Conservation (phyloP, 192 early-diverging fungal genomes). For the Podila clonocystis region DNA sequence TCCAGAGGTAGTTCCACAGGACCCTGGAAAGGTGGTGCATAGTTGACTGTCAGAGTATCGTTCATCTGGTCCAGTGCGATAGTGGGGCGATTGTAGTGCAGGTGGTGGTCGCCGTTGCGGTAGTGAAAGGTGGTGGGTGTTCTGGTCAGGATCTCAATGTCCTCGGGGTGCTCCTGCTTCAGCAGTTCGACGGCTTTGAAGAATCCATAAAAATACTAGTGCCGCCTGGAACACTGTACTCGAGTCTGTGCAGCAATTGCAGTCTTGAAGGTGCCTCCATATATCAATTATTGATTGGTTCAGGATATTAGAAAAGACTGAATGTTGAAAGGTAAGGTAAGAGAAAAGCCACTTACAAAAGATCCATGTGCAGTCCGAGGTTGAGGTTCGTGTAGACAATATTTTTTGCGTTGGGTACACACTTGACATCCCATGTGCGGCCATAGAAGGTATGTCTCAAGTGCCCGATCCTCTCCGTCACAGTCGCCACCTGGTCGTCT, state of each 20-base stretch:
- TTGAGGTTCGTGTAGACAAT: constrained; percentile 86
- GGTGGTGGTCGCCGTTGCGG: constrained; percentile 76
- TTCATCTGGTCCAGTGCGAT: constrained; percentile 60
- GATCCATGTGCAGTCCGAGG: constrained; percentile 89
- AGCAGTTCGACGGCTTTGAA: constrained; percentile 69
- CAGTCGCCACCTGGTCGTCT: constrained; percentile 64
- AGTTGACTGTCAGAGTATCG: constrained; percentile 68
- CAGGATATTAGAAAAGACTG: too few relatives aligned
- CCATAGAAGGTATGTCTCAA: constrained; percentile 84
- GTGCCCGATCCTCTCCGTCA: constrained; percentile 73
- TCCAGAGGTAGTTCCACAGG: constrained; percentile 60
- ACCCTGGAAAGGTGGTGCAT: constrained; percentile 89
- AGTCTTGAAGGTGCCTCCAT: constrained; percentile 83
- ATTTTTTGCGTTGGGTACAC: constrained; percentile 76
- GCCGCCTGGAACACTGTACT: constrained; percentile 82
- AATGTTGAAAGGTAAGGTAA: constrained; percentile 3
- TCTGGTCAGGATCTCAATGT: constrained; percentile 64
- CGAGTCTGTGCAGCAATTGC: constrained; percentile 80
- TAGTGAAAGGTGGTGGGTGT: constrained; percentile 86
- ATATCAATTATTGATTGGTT: constrained; percentile 58
- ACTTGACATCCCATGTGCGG: constrained; percentile 80
- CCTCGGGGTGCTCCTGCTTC: constrained; percentile 59
- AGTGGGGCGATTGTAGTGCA: constrained; percentile 76
- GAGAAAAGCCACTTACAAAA: constrained; percentile 64
- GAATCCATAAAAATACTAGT: constrained; percentile 80